These are phyloP conservation scores for Tetrapisispora pingtungensis DNA, from an alignment of 805 yeast species.

Conservation along the genomic window DNA sequence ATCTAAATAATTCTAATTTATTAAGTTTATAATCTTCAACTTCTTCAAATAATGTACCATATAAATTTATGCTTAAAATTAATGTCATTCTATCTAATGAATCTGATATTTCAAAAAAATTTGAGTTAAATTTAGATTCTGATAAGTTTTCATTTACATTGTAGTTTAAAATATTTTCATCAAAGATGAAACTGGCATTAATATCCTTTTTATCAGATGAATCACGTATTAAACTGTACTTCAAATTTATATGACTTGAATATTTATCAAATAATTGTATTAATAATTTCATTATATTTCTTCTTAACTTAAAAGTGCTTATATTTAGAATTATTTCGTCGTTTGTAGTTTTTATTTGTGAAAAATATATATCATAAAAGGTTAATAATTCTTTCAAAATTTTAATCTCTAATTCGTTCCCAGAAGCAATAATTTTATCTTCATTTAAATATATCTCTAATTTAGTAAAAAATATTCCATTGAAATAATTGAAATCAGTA, in stretches of 20 bases:
- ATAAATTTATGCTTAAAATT: background rate
- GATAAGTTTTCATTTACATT: slow-evolving; percentile 11
- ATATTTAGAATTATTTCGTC: background rate
- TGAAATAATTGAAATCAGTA: background rate
- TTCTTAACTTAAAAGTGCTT: background rate
- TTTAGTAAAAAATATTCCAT: background rate
- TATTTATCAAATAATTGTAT: background rate
- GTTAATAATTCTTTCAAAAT: background rate
- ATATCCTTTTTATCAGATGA: background rate
- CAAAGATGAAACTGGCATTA: background rate
- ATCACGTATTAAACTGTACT: slow-evolving; percentile 1
- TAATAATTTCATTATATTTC: background rate
- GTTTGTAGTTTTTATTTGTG: background rate
- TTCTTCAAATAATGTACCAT: background rate
- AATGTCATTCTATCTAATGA: background rate
- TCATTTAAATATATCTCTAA: background rate
- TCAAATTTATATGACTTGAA: background rate
- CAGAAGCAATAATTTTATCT: background rate
- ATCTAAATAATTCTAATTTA: background rate
- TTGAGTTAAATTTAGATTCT: slow-evolving; percentile 11
- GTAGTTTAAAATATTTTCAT: slow-evolving; percentile 1
- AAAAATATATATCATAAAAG: background rate
- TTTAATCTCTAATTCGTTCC: background rate
- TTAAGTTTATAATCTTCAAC: background rate
- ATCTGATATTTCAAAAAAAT: slow-evolving; percentile 15